A percentile compares a stretch with the other conserved stretches of the same genome.
phyloP scores from a whole-genome alignment of 768 basidiomycete species.

The Boletus sp. region DNA sequence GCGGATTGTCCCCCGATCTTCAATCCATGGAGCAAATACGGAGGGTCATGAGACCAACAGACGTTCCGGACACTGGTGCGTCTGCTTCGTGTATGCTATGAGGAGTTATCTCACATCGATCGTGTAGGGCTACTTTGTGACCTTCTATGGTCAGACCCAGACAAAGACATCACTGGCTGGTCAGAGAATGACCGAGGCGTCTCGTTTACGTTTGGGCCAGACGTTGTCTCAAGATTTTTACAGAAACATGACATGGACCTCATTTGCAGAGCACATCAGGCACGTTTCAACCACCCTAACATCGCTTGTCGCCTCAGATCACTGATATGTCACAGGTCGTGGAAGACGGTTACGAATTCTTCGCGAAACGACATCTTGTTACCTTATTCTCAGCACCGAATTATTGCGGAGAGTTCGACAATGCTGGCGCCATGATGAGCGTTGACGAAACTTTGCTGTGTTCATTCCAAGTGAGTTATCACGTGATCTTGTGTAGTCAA shows the following conservation, averaged over 20 bases:
- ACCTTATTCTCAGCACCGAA: conserved; percentile 97
- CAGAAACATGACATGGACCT: conserved; percentile 99
- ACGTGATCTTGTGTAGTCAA: conserved; percentile 1
- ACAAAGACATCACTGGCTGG: conserved; percentile 99
- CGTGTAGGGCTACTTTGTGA: conserved; percentile 85
- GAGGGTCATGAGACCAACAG: conserved; percentile 97
- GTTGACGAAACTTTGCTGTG: conserved; percentile 96
- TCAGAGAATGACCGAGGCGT: conserved; percentile 99
- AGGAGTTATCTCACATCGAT: conserved; percentile 6
- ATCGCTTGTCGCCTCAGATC: conserved; percentile 1
- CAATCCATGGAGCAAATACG: conserved; percentile 99
- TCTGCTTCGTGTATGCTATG: neutral
- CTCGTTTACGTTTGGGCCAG: conserved; percentile 97
- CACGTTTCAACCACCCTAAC: conserved; percentile 35
- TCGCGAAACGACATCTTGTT: conserved; percentile 95
- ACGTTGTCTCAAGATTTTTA: conserved; percentile 96
- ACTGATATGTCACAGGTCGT: conserved; percentile 63
- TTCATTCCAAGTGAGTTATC: conserved; percentile 84
- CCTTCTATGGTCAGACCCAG: conserved; percentile 97
- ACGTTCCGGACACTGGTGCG: conserved; percentile 96
- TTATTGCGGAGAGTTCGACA: conserved; percentile 96
- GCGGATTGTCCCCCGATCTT: conserved; percentile 93
- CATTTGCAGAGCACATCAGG: conserved; percentile 98
- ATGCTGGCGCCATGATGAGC: conserved; percentile 99
- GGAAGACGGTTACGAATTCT: conserved; percentile 99